Evolutionary conservation across 441 rosid species (phyloP), one percentile per base, ranked within the genome.

Genomic region (Adansonia gregorii): DNA sequence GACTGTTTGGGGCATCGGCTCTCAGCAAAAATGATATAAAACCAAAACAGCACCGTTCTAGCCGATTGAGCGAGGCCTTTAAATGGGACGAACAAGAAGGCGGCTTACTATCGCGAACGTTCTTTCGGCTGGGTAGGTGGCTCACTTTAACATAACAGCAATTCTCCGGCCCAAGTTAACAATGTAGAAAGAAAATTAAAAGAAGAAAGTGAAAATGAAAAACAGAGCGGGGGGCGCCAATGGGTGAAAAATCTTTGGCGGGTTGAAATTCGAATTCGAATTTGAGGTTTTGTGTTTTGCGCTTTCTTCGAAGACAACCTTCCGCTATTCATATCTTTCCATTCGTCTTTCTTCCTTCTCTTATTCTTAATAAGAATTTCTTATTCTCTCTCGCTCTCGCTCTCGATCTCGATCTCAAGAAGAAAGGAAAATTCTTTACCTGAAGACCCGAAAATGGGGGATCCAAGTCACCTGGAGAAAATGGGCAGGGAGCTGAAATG

Each of bases 401-500:
- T 35, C 41, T 35, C 12, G 8, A 22, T 22, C 77, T 15, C 15
- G 39, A 6, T 58, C 56, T 24, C 27, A 3, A 49, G 46, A 49
- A 79, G 49, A 73, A 67, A 75, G 31, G 63, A 74, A 68, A 73
- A 63, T 45, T 6, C 15, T 59, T 49, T 6, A 17, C 2, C 19
- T 31, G 68, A 74, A 22, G 52, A 74, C 43, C 15, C 48, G 17
- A 19, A 75, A 52, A 93, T 95, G 98, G 94, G 77, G 75, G 96
- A 91, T 76, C 82, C 78, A 54, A 82, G 52, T 75, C 90, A 92
- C 65, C 85, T 95, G 51, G 98, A 92, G 89, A 94, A 77, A 83
- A 89, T 95, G 99, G 97, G 98, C 79, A 83, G 92, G 77, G 99
- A 95, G 83, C 93, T 94, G 85, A 91, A 92, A 82, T 95, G 98